Evolutionary conservation across 352 stramenopile species (phyloP), one percentile per base, ranked within the genome.

Genomic region (Globisporangium megalacanthum): DNA sequence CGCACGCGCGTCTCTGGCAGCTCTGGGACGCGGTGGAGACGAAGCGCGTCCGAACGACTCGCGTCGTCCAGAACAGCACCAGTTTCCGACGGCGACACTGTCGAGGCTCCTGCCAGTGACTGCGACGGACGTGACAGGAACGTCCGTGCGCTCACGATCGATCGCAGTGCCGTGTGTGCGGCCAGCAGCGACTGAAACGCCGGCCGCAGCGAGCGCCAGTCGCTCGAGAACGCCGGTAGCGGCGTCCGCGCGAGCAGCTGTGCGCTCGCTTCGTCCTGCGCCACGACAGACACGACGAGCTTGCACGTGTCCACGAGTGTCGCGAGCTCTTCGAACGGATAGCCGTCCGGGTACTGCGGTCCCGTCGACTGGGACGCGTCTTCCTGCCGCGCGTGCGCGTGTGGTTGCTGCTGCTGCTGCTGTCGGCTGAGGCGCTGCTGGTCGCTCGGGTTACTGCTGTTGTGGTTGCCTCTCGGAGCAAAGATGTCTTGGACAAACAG

Each of bases 401-500:
- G 41, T 6, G 11, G 41, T n/a, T 19, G 39, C 39, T 46, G 39
- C 41, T 46, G 41, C 14, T 46, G 41, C 1, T 22, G 14, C 13
- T 20, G 41, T 15, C 20, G 11, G 6, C 5, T 6, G n/a, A 8
- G 41, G 11, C n/a, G 41, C 14, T 20, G 13, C 15, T 20, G 5
- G 41, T 22, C 41, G 41, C 15, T 46, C 41, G 9, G 14, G n/a
- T 17, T 22, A n/a, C 15, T 46, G 41, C 15, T 46, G 1, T 19
- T 46, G 11, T 13, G 11, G 39, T n/a, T 46, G 14, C 14, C 6
- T n/a, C 14, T n/a, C n/a, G 7, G 47, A n/a, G 20, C 44, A 33
- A 69, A 73, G 14, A 73, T 67, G 48, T 68, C 49, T 33, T 62
- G 37, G 13, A 73, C 42, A 44, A 73, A 65, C 5, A 67, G 44